phyloP scores from a whole-genome alignment of 2,329 filamentous ascomycete species.

The Triangularia setosa region DNA sequence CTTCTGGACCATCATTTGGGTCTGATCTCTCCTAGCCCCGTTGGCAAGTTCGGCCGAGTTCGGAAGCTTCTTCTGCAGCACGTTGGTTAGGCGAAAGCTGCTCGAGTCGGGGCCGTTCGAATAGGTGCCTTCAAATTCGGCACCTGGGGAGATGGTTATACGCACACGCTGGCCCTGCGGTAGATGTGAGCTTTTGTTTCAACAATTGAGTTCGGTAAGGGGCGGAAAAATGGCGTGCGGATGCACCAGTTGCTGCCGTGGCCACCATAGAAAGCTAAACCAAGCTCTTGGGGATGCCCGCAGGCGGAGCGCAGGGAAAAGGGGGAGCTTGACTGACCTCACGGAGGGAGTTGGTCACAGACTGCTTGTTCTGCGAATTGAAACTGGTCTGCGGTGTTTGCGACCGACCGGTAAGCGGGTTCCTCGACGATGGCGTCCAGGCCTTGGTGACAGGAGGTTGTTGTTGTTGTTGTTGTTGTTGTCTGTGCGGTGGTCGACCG shows the following conservation, averaged over 20 bases:
- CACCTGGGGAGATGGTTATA: slow-evolving; percentile 28
- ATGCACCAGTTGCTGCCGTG: background rate
- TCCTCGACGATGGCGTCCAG: slow-evolving; percentile 33
- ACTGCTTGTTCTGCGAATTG: slow-evolving; percentile 26
- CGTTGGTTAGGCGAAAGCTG: slow-evolving; percentile 32
- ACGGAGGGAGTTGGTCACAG: slow-evolving; percentile 28
- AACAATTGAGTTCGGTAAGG: background rate
- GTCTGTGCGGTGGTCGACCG: slow-evolving; percentile 22
- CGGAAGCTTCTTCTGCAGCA: slow-evolving; percentile 33
- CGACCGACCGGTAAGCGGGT: slow-evolving; percentile 30
- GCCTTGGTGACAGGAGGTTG: slow-evolving; percentile 31
- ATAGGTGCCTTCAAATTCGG: slow-evolving; percentile 33
- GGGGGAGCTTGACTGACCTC: slow-evolving; percentile 28
- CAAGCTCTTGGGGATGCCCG: slow-evolving; percentile 1
- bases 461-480: too few species aligned
- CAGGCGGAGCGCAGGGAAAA: background rate
- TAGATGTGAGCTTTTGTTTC: slow-evolving; percentile 12
- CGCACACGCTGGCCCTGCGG: slow-evolving; percentile 32
- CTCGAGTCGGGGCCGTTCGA: slow-evolving; percentile 26
- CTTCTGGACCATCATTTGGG: slow-evolving; percentile 33
- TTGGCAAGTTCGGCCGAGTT: slow-evolving; percentile 29
- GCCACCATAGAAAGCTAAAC: background rate
- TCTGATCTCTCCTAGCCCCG: slow-evolving; percentile 30
- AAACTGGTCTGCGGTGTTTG: slow-evolving; percentile 24
- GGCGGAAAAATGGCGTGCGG: background rate